phyloP scores from a whole-genome alignment of 306 rosid species.

The Luffa acutangula region DNA sequence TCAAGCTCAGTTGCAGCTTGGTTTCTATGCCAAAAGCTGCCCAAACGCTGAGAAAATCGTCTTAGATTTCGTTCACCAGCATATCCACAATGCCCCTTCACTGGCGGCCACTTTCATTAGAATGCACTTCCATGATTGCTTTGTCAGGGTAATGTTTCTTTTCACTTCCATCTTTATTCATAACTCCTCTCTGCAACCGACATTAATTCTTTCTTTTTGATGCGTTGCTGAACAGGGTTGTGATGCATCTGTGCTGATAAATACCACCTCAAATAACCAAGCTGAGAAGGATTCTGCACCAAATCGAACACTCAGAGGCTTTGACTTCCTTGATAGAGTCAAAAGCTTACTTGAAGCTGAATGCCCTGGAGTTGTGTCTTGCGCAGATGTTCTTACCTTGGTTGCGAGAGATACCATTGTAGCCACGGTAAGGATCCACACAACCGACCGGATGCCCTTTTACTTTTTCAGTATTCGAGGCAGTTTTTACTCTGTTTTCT shows the following conservation, averaged over 20 bases:
- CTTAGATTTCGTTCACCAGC: constrained; percentile 37
- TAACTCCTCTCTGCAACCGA: background rate
- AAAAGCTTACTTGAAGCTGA: constrained; percentile 77
- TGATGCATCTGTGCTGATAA: constrained; percentile 81
- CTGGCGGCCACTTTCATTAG: constrained; percentile 76
- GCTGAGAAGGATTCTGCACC: constrained; percentile 60
- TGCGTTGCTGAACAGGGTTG: constrained; percentile 48
- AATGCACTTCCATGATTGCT: constrained; percentile 87
- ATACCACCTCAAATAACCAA: constrained; percentile 53
- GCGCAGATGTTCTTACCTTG: constrained; percentile 71
- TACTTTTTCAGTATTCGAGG: background rate
- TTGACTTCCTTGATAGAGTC: constrained; percentile 70
- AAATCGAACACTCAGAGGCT: constrained; percentile 77
- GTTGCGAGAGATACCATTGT: constrained; percentile 75
- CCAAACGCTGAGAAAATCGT: constrained; percentile 67
- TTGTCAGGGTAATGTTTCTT: constrained; percentile 46
- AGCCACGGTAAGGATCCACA: constrained; percentile 42
- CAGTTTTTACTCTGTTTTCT: background rate
- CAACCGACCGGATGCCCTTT: background rate
- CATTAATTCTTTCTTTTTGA: background rate
- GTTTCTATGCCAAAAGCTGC: constrained; percentile 54
- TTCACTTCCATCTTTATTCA: background rate
- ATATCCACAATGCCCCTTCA: constrained; percentile 60
- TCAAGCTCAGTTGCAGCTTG: constrained; percentile 45
- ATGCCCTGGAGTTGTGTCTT: constrained; percentile 84